Percentiles rank a stretch among this genome's conserved stretches.
phyloP scores from a whole-genome alignment of 1,284 basidiomycete genomes.

The Puccinia hordei region DNA sequence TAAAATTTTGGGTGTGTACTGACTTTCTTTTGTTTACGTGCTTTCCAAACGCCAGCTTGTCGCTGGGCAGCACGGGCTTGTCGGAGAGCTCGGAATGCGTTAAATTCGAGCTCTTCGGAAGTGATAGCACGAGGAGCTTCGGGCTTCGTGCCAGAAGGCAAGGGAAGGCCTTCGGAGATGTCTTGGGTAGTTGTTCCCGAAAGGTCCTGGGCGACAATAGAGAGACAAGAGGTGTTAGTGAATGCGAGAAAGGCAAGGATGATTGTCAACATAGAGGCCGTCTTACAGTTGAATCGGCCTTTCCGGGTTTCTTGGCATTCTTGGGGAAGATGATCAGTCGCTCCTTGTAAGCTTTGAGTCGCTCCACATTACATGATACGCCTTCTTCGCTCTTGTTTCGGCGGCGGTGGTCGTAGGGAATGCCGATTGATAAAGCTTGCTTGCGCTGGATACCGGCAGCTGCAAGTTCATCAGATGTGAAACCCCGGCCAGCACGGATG shows the following conservation, averaged over 20 bases:
- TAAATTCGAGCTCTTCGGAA: constrained; percentile 81
- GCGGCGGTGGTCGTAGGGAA: constrained; percentile 96
- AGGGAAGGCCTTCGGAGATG: constrained; percentile 60
- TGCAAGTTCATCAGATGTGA: constrained; percentile 93
- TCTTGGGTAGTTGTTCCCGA: constrained; percentile 75
- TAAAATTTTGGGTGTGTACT: constrained; percentile 55
- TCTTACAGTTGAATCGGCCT: constrained; percentile 84
- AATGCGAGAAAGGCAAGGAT: not conserved
- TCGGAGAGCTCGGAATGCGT: constrained; percentile 82
- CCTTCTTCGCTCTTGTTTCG: constrained; percentile 97
- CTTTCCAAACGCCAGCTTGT: constrained; percentile 83
- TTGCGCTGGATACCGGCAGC: constrained; percentile 93
- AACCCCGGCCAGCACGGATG: constrained; percentile 93
- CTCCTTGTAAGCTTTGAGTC: constrained; percentile 89
- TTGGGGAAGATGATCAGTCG: constrained; percentile 83
- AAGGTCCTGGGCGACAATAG: constrained; percentile 73
- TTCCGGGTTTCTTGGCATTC: constrained; percentile 92
- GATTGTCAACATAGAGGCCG: not conserved
- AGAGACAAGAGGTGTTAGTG: constrained; percentile 33
- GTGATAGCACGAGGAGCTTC: constrained; percentile 94
- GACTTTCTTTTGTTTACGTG: constrained; percentile 69
- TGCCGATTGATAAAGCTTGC: constrained; percentile 87
- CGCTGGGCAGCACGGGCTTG: constrained; percentile 79
- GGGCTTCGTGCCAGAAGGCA: constrained; percentile 66
- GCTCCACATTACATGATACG: constrained; percentile 90